A percentile compares a stretch with the other conserved stretches of the same genome.
Conservation (phyloP, 2,329 filamentous ascomycete species). For the Ascochyta pisi region DNA sequence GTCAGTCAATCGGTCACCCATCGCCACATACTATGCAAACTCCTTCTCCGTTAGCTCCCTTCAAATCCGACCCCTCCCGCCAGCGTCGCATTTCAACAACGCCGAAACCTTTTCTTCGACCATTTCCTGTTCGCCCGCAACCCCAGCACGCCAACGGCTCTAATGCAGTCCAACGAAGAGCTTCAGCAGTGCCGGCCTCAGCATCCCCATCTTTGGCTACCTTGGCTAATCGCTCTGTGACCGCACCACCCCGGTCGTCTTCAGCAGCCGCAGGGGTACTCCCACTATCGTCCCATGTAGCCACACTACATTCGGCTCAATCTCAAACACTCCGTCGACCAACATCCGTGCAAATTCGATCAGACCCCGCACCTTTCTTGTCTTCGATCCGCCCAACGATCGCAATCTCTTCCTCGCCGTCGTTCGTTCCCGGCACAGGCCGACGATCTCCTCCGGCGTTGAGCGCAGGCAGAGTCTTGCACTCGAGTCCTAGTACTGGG, state of each 20-base stretch:
- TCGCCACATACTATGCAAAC: conserved; percentile 10
- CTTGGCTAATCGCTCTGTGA: conserved; percentile 42
- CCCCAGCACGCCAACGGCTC: conserved; percentile 37
- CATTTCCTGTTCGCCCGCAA: conserved; percentile 45
- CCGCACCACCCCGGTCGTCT: conserved; percentile 32
- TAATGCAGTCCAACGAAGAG: conserved; percentile 38
- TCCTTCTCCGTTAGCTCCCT: conserved; percentile 13
- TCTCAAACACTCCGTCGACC: conserved; percentile 49
- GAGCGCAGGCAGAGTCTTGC: conserved; percentile 12
- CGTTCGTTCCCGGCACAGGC: conserved; percentile 37
- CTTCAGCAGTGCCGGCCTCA: conserved; percentile 33
- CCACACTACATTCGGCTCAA: conserved; percentile 18
- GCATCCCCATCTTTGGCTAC: conserved; percentile 33
- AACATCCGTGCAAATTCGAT: conserved; percentile 53
- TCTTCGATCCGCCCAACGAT: conserved; percentile 44
- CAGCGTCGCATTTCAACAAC: conserved; percentile 40
- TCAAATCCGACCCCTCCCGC: conserved; percentile 17
- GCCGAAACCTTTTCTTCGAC: conserved; percentile 47
- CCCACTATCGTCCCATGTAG: conserved; percentile 19
- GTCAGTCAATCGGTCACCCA: conserved; percentile 33
- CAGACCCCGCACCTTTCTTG: conserved; percentile 53
- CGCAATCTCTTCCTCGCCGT: conserved; percentile 40
- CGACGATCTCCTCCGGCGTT: conserved; percentile 21
- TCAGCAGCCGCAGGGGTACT: conserved; percentile 20
- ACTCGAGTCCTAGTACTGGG: conserved; percentile 30